A percentile compares a stretch with the other conserved stretches of the same genome.
phyloP scores from a whole-genome alignment of 2,329 filamentous ascomycete species.

The Aureobasidium mangrovei region DNA sequence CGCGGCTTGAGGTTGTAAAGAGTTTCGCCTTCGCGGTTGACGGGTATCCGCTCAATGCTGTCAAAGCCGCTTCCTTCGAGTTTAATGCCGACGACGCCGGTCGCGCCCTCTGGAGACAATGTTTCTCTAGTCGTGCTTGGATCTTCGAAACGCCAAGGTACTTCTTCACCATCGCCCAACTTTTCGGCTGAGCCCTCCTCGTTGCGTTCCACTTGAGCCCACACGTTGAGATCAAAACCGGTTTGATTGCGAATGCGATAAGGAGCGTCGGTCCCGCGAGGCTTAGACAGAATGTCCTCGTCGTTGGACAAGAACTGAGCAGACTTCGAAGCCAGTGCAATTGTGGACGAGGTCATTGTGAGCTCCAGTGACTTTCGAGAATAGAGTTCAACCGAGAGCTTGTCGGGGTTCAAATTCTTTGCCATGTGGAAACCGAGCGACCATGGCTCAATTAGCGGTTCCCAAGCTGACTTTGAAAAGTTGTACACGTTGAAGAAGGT shows the following conservation, averaged over 20 bases:
- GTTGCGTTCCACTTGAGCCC: slow-evolving; percentile 66
- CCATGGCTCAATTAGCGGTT: slow-evolving; percentile 94
- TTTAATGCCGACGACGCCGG: slow-evolving; percentile 69
- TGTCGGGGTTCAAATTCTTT: slow-evolving; percentile 64
- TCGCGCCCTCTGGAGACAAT: slow-evolving; percentile 71
- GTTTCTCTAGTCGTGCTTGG: slow-evolving; percentile 95
- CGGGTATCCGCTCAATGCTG: slow-evolving; percentile 72
- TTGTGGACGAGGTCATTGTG: slow-evolving; percentile 85
- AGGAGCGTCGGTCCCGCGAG: slow-evolving; percentile 80
- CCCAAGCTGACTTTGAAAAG: slow-evolving; percentile 98
- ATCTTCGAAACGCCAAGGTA: slow-evolving; percentile 93
- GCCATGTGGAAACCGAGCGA: slow-evolving; percentile 84
- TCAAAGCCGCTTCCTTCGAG: slow-evolving; percentile 94
- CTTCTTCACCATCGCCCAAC: slow-evolving; percentile 80
- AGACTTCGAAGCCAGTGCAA: slow-evolving; percentile 86
- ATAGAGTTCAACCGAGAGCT: slow-evolving; percentile 72
- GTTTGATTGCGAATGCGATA: slow-evolving; percentile 94
- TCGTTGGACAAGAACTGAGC: slow-evolving; percentile 81
- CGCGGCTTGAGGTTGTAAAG: slow-evolving; percentile 84
- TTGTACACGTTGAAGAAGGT: slow-evolving; percentile 97
- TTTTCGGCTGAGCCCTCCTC: slow-evolving; percentile 64
- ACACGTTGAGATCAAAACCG: slow-evolving; percentile 79
- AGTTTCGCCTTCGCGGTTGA: slow-evolving; percentile 90
- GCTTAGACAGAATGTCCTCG: slow-evolving; percentile 88
- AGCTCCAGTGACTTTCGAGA: slow-evolving; percentile 89